phyloP scores from a whole-genome alignment of 179 eudicot species.

The Pouteria campechiana region DNA sequence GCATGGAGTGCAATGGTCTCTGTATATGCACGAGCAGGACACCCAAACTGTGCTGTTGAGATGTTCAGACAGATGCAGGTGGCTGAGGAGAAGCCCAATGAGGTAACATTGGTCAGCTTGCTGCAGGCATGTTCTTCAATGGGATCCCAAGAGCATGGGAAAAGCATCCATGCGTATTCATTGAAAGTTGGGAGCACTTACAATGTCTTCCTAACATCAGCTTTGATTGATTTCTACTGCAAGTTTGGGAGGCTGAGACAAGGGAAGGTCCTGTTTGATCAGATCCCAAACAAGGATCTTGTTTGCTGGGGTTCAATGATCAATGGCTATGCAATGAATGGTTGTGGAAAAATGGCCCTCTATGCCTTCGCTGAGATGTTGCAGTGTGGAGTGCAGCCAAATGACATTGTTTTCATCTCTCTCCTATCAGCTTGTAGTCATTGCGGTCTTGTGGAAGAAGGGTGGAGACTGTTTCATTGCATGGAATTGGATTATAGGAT shows the following conservation, averaged over 20 bases:
- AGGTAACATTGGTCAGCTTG: conserved; percentile 45
- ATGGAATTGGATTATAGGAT: conserved; percentile 47
- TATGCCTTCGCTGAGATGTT: conserved; percentile 49
- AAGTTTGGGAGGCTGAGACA: conserved; percentile 45
- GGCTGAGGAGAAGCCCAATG: conserved; percentile 47
- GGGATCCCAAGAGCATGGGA: conserved; percentile 29
- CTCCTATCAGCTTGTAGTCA: conserved; percentile 64
- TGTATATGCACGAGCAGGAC: conserved; percentile 38
- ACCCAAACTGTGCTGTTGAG: conserved; percentile 26
- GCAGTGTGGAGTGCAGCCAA: conserved; percentile 35
- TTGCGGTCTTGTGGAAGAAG: conserved; percentile 60
- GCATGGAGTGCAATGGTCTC: conserved; percentile 64
- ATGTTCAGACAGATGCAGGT: conserved; percentile 36
- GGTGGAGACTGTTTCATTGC: conserved; percentile 48
- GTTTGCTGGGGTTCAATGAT: conserved; percentile 80
- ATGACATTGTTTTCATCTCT: conserved; percentile 53
- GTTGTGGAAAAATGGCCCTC: conserved; percentile 46
- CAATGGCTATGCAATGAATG: conserved; percentile 61
- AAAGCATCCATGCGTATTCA: conserved; percentile 41
- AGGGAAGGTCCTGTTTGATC: conserved; percentile 40
- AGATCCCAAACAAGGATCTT: conserved; percentile 31
- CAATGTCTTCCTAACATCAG: conserved; percentile 41
- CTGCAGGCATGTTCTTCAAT: conserved; percentile 46
- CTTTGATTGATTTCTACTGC: conserved; percentile 53
- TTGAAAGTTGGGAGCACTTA: conserved; percentile 36